phyloP scores from a whole-genome alignment of 1,139 yeast genomes.

The Diutina neorugosa region DNA sequence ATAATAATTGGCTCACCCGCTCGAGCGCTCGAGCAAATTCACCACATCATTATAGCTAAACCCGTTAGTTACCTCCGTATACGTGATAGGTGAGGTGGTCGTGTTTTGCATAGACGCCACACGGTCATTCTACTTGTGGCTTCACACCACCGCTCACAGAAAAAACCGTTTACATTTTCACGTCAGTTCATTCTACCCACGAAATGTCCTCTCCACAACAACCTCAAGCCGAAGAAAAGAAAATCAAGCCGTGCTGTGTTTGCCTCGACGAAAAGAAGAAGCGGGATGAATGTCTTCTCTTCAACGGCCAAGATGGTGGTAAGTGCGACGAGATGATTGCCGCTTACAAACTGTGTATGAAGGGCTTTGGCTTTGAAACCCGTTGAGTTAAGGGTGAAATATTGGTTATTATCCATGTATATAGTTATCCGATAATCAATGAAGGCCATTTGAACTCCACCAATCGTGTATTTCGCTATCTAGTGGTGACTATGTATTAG shows the following conservation, averaged over 20 bases:
- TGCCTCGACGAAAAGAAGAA: conserved; percentile 75
- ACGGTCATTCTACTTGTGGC: background rate
- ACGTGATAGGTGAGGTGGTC: background rate
- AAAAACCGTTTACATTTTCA: background rate
- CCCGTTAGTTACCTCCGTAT: background rate
- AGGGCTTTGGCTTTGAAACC: conserved; percentile 68
- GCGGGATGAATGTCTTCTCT: conserved; percentile 79
- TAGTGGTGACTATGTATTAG: background rate
- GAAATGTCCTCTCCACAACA: background rate
- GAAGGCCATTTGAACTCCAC: background rate
- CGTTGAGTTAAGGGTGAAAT: conserved; percentile 5
- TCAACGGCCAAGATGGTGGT: conserved; percentile 74
- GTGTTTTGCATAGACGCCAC: background rate
- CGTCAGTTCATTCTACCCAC: background rate
- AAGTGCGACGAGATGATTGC: conserved; percentile 65
- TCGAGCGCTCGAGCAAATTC: background rate
- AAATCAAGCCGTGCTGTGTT: conserved; percentile 95
- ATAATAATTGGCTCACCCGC: background rate
- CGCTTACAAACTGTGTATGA: conserved; percentile 80
- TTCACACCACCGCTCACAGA: background rate
- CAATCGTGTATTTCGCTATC: background rate
- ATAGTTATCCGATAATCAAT: background rate
- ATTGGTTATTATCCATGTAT: background rate
- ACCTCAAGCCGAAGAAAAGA: conserved; percentile 12
- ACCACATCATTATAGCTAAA: background rate